These are phyloP conservation scores for Cynara cardunculus DNA, from an alignment of 129 eudicot genomes.

Conservation along the genomic window DNA sequence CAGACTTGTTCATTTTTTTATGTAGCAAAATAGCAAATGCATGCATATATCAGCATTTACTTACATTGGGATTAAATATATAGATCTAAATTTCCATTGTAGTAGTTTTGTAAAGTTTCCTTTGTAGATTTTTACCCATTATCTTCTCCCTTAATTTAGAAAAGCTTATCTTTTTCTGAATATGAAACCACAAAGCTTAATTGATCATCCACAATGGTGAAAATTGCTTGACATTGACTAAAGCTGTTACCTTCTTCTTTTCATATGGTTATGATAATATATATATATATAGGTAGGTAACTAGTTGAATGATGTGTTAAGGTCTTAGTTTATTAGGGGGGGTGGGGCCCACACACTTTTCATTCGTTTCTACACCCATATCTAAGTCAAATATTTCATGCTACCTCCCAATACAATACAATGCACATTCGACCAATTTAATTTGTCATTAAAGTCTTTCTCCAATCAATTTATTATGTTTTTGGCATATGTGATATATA, in stretches of 20 bases:
- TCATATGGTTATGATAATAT: slow-evolving; percentile 17
- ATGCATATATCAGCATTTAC: slow-evolving; percentile 6
- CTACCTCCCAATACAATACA: slow-evolving; percentile 3
- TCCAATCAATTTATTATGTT: slow-evolving; percentile 11
- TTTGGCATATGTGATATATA: background rate
- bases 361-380: slow-evolving; percentile 11
- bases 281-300: slow-evolving; percentile 25
- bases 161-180: slow-evolving; percentile 29
- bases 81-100: background rate
- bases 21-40: slow-evolving; percentile 22
- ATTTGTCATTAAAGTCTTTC: slow-evolving; percentile 1
- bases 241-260: slow-evolving; percentile 26
- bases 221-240: slow-evolving; percentile 26
- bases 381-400: slow-evolving; percentile 30
- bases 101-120: background rate
- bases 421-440: slow-evolving; percentile 11
- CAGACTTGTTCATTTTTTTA: slow-evolving; percentile 7
- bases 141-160: slow-evolving; percentile 9
- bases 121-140: slow-evolving; percentile 2
- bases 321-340: slow-evolving; percentile 28
- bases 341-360: background rate
- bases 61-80: background rate
- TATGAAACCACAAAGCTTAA: slow-evolving; percentile 27
- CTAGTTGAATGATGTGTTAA: slow-evolving; percentile 31
- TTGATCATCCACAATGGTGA: slow-evolving; percentile 14